phyloP scores from a whole-genome alignment of 129 eudicot species.

The Chrysanthemum makinoi region DNA sequence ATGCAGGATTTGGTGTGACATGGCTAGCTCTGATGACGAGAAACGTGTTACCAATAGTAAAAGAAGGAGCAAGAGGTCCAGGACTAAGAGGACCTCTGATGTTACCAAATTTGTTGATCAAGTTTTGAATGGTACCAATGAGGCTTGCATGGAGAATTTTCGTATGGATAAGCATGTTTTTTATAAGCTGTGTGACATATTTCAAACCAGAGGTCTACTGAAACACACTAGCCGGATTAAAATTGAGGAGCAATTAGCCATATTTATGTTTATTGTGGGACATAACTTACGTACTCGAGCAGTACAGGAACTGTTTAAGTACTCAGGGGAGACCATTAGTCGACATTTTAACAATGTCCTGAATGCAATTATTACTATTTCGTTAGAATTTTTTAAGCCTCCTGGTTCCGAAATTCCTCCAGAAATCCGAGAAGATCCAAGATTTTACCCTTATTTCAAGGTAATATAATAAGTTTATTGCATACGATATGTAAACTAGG shows the following conservation, averaged over 20 bases:
- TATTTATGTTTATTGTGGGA: conserved; percentile 61
- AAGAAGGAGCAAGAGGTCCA: conserved; percentile 25
- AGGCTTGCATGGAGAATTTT: conserved; percentile 50
- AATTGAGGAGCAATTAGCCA: conserved; percentile 63
- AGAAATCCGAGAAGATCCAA: conserved; percentile 58
- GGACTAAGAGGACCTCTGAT: conserved; percentile 20
- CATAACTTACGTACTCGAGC: conserved; percentile 61
- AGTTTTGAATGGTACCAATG: conserved; percentile 45
- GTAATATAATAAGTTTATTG: conserved; percentile 17
- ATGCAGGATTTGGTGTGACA: conserved; percentile 30
- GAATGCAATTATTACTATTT: conserved; percentile 52
- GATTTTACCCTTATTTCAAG: conserved; percentile 61
- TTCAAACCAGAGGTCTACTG: conserved; percentile 52
- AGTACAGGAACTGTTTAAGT: conserved; percentile 55
- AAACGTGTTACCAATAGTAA: conserved; percentile 31
- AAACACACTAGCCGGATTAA: conserved; percentile 60
- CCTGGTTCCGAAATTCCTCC: conserved; percentile 53
- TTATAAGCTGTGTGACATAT: conserved; percentile 48
- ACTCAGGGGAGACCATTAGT: conserved; percentile 70
- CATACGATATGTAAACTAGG: too few species aligned
- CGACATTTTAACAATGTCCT: conserved; percentile 68
- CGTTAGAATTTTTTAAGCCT: conserved; percentile 56
- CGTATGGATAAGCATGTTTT: conserved; percentile 62
- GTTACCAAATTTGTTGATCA: conserved; percentile 50
- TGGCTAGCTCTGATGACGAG: conserved; percentile 59